These are phyloP conservation scores for Coemansia reversa DNA, from an alignment of 192 early-diverging fungal genomes.

Conservation along the genomic window DNA sequence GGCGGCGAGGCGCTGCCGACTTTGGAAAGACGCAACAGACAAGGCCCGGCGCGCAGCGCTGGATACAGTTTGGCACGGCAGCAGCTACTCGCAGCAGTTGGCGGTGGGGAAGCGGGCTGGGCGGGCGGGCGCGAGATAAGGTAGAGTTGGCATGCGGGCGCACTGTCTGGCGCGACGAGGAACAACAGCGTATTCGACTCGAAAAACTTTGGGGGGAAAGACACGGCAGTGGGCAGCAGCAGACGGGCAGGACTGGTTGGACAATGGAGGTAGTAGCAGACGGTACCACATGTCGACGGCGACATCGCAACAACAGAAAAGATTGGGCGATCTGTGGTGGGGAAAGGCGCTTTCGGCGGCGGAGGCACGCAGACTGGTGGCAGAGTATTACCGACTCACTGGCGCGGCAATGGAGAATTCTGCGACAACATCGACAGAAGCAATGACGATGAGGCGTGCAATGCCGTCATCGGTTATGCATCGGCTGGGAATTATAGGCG, in stretches of 20 bases:
- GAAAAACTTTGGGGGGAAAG: not conserved
- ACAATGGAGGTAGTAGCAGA: not conserved
- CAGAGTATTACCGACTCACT: not conserved
- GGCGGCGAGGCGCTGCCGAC: not conserved
- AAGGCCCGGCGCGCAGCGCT: not conserved
- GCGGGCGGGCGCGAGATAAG: not conserved
- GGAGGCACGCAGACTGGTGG: slow-evolving; percentile 9
- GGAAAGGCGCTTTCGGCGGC: not conserved
- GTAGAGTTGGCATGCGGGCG: not conserved
- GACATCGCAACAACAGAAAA: not conserved
- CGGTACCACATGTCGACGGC: not conserved
- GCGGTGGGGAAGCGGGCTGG: not conserved
- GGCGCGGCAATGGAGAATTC: not conserved
- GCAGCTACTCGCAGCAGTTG: not conserved
- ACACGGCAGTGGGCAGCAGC: not conserved
- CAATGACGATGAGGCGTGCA: slow-evolving; percentile 1
- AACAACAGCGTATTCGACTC: not conserved
- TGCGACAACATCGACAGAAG: not conserved
- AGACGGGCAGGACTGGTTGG: not conserved
- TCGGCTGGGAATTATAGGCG: slow-evolving; percentile 21
- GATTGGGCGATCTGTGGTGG: not conserved
- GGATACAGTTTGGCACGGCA: not conserved
- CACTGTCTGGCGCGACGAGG: not conserved
- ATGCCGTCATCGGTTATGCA: slow-evolving; percentile 54
- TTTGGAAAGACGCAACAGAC: not conserved